phyloP scores from a whole-genome alignment of 257 asterid species.

The Gentiana straminea region DNA sequence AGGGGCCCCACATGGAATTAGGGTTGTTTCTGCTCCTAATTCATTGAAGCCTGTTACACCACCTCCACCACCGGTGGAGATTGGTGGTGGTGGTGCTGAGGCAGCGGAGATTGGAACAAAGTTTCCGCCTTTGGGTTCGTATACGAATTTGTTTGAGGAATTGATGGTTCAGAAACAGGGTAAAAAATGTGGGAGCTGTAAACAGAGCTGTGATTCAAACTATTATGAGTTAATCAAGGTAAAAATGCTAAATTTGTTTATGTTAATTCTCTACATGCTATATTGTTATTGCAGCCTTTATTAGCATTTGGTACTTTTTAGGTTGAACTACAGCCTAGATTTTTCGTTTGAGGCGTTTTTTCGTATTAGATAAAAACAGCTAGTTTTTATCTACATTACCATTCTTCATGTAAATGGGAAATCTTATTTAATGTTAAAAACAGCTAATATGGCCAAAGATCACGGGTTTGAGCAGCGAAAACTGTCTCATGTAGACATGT shows the following conservation, averaged over 20 bases:
- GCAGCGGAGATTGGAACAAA: conserved; percentile 44
- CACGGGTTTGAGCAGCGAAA: no score
- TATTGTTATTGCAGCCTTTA: not conserved
- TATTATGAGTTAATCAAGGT: conserved; percentile 56
- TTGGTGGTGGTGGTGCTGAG: conserved; percentile 37
- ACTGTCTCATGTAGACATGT: no score
- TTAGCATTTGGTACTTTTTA: not conserved
- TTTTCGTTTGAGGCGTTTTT: not conserved
- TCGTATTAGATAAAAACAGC: not conserved
- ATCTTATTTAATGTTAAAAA: no score
- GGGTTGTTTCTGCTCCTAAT: conserved; percentile 88
- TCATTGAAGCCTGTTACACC: conserved; percentile 54
- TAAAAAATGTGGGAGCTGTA: conserved; percentile 51
- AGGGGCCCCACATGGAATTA: conserved; percentile 90
- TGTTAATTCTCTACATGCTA: not conserved
- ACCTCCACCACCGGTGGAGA: conserved; percentile 30
- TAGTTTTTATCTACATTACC: not conserved
- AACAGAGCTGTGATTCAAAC: conserved; percentile 38
- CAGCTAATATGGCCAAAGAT: no score
- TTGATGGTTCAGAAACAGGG: conserved; percentile 40
- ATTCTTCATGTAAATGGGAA: not conserved
- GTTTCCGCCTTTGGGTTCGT: conserved; percentile 71
- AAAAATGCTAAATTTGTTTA: conserved; percentile 1
- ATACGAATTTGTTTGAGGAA: conserved; percentile 66
- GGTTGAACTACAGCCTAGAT: not conserved